phyloP scores from a whole-genome alignment of 495 filamentous ascomycete genomes.

The Penicillium verhagenii region DNA sequence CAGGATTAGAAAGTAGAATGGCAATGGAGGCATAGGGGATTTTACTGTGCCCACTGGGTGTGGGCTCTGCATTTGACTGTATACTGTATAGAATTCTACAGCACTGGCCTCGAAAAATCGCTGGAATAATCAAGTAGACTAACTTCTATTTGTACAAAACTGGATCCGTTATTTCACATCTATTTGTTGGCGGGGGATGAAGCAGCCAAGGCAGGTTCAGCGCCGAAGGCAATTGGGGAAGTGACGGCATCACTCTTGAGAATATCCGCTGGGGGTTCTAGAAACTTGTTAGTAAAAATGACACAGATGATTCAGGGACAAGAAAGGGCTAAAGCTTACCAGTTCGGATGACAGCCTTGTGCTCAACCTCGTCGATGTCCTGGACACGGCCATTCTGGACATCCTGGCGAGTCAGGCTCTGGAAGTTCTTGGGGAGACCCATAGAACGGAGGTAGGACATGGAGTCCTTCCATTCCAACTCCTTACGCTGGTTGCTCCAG shows the following conservation, averaged over 20 bases:
- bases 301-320: background rate
- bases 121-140: conserved; percentile 6
- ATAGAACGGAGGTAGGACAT: conserved; percentile 77
- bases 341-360: conserved; percentile 73
- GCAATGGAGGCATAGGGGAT: background rate
- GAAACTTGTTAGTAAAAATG: conserved; percentile 24
- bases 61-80: too few relatives aligned
- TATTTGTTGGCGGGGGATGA: conserved; percentile 53
- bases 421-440: conserved; percentile 78
- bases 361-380: conserved; percentile 65
- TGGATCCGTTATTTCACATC: conserved; percentile 29
- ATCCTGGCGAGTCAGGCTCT: conserved; percentile 67
- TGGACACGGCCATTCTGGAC: conserved; percentile 76
- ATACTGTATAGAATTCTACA: too few relatives aligned
- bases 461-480: conserved; percentile 81
- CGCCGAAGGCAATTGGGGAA: conserved; percentile 6
- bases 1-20: background rate
- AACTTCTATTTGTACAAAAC: conserved; percentile 39
- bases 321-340: conserved; percentile 41
- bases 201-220: conserved; percentile 21
- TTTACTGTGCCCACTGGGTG: background rate
- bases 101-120: background rate
- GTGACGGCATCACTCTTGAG: conserved; percentile 43
- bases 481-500: conserved; percentile 74
- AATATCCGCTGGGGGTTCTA: conserved; percentile 59